Conservation (phyloP, 1,284 basidiomycete species). For the Bjerkandera adusta region DNA sequence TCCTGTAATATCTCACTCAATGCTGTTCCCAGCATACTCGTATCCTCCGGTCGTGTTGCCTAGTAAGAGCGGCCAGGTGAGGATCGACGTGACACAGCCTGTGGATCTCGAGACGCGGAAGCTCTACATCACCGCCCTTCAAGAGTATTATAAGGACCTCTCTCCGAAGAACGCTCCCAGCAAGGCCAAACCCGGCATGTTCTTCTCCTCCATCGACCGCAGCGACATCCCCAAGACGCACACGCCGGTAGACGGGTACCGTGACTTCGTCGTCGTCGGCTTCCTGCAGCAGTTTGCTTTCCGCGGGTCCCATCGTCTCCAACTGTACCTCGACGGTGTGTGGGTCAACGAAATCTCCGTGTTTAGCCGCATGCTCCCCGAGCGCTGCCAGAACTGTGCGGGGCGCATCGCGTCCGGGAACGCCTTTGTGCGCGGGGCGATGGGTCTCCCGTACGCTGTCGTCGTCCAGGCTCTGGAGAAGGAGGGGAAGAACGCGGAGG, state of each 20-base stretch:
- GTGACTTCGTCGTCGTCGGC: constrained; percentile 7
- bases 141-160: constrained; percentile 1
- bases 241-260: neutral
- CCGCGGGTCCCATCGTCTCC: constrained; percentile 3
- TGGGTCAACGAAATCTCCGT: constrained; percentile 1
- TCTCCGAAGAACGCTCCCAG: too few relatives aligned
- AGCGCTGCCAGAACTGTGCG: neutral
- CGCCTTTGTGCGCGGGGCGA: neutral
- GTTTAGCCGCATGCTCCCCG: constrained; percentile 3
- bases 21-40: constrained; percentile 1
- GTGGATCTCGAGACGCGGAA: neutral
- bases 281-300: constrained; percentile 4
- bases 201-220: neutral
- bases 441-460: neutral
- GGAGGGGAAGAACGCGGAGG: neutral
- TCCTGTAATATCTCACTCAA: neutral
- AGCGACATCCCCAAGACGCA: neutral
- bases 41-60: constrained; percentile 1
- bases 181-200: too few relatives aligned
- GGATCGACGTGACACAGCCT: constrained; percentile 7
- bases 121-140: constrained; percentile 5
- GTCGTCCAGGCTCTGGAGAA: constrained; percentile 4
- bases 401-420: neutral
- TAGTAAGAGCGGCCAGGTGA: neutral
- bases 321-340: neutral